phyloP scores from a whole-genome alignment of 345 rosid species.

The Gossypium thurberi region DNA sequence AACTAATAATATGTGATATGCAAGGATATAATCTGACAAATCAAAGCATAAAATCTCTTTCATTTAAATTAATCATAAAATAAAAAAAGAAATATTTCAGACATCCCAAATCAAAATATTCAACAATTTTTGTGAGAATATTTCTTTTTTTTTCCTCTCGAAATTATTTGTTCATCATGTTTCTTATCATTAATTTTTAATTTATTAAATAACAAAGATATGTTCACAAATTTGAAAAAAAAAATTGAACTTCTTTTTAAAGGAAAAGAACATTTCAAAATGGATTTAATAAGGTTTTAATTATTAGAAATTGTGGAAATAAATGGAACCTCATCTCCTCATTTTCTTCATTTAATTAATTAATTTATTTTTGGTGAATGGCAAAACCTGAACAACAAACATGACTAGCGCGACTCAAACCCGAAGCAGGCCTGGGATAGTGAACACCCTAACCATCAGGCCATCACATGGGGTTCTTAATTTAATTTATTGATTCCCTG shows the following conservation, averaged over 20 bases:
- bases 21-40: background rate
- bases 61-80: background rate
- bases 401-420: accelerated
- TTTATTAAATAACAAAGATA: constrained; percentile 15
- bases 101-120: background rate
- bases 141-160: background rate
- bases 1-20: background rate
- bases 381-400: too few relatives aligned
- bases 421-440: accelerated
- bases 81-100: too few relatives aligned
- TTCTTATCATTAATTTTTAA: background rate
- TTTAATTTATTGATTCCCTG: too few relatives aligned
- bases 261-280: too few relatives aligned
- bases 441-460: too few relatives aligned
- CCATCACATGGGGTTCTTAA: too few relatives aligned
- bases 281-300: too few relatives aligned
- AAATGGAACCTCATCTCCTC: too few relatives aligned
- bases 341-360: too few relatives aligned
- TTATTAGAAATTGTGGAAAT: too few relatives aligned
- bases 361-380: too few relatives aligned
- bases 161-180: background rate
- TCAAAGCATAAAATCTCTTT: constrained; percentile 2
- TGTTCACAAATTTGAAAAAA: background rate
- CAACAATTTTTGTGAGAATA: background rate
- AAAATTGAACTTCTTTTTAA: too few relatives aligned